Percentiles rank a stretch among this genome's conserved stretches.
Conservation (phyloP, 2,329 filamentous ascomycete genomes). For the Ramularia collo-cygni region DNA sequence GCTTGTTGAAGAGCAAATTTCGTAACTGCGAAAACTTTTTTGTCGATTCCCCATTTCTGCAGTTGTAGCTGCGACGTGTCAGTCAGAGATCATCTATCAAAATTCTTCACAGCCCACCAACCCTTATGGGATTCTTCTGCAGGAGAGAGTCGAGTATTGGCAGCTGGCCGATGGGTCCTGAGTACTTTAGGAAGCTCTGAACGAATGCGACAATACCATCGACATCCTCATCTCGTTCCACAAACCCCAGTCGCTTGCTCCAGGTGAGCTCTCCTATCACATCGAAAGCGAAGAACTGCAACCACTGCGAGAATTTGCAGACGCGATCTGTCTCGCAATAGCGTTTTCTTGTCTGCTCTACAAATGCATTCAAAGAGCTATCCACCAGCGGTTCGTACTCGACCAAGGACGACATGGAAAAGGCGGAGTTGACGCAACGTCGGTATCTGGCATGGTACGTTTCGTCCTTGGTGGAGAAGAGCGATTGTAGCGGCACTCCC, state of each 20-base stretch:
- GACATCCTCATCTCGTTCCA: slow-evolving; percentile 67
- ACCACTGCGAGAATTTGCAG: slow-evolving; percentile 64
- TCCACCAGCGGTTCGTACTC: slow-evolving; percentile 77
- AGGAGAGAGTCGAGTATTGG: slow-evolving; percentile 63
- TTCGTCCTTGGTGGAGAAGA: slow-evolving; percentile 72
- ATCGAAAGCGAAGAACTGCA: slow-evolving; percentile 77
- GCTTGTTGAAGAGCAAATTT: slow-evolving; percentile 64
- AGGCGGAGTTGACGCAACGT: slow-evolving; percentile 67
- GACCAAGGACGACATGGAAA: slow-evolving; percentile 69
- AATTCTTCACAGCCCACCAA: no score
- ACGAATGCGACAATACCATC: slow-evolving; percentile 66
- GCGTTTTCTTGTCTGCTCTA: slow-evolving; percentile 43
- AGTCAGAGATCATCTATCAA: no score
- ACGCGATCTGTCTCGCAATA: slow-evolving; percentile 36
- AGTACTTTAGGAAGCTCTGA: slow-evolving; percentile 60
- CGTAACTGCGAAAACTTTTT: slow-evolving; percentile 65
- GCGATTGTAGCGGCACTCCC: slow-evolving; percentile 60
- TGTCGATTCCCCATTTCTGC: slow-evolving; percentile 59
- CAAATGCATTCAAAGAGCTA: slow-evolving; percentile 64
- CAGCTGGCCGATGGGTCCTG: slow-evolving; percentile 68
- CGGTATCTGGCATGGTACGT: slow-evolving; percentile 68
- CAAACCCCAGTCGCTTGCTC: slow-evolving; percentile 66
- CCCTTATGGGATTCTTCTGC: slow-evolving; percentile 66
- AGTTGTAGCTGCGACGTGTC: slow-evolving; percentile 44
- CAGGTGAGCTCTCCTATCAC: slow-evolving; percentile 74